Percentiles rank a stretch among this genome's conserved stretches.
Evolutionary conservation across 2,329 filamentous ascomycete species (phyloP).

Genomic region (Sphaerulina musiva): DNA sequence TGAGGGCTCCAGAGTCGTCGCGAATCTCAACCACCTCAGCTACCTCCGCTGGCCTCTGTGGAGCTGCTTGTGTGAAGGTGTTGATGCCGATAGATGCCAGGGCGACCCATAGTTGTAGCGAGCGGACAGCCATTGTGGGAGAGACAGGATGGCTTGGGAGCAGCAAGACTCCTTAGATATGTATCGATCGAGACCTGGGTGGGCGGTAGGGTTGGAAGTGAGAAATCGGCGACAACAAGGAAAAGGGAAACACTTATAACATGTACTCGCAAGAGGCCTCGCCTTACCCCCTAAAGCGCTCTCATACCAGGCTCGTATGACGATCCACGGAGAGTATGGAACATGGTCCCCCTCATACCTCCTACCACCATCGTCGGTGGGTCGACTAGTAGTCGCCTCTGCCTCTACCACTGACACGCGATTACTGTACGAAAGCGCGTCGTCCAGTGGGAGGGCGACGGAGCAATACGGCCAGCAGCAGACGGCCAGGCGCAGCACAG

Average conservation of each 20-base stretch:
- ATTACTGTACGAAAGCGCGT: no score
- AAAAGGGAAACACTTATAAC: no score
- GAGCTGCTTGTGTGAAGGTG: conserved; percentile 6
- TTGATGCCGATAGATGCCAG: conserved; percentile 6
- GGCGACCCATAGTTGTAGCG: not conserved
- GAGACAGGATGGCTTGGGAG: not conserved
- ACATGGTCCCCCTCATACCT: not conserved
- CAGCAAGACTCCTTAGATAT: not conserved
- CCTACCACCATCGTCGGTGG: no score
- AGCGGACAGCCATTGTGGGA: conserved; percentile 5
- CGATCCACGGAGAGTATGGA: no score
- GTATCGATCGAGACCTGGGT: not conserved
- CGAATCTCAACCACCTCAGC: conserved; percentile 9
- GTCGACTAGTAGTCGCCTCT: no score
- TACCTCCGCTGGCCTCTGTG: not conserved
- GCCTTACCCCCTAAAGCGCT: not conserved
- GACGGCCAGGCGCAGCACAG: no score
- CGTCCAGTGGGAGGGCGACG: no score
- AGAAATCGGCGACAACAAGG: no score
- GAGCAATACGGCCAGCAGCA: no score
- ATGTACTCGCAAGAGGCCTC: no score
- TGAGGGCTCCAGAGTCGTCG: not conserved
- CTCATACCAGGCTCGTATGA: not conserved
- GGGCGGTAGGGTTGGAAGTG: not conserved
- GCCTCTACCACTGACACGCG: no score